Evolutionary conservation across 495 filamentous ascomycete species (phyloP).

Genomic region (Aspergillus cristatus): DNA sequence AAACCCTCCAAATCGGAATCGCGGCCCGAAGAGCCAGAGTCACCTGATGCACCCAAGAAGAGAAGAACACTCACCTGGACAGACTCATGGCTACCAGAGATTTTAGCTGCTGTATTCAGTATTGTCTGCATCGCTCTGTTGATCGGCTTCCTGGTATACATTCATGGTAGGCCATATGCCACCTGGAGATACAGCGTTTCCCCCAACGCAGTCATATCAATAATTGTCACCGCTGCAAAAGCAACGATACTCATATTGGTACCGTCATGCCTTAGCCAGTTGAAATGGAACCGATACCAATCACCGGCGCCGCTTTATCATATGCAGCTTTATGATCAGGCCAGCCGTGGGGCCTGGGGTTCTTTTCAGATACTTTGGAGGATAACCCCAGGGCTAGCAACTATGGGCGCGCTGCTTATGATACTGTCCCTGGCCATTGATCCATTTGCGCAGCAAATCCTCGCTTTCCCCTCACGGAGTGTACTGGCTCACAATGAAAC

Average conservation of each 20-base stretch:
- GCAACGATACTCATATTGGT: background rate
- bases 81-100: constrained; percentile 6
- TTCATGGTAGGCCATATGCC: constrained; percentile 2
- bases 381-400: constrained; percentile 1
- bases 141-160: constrained; percentile 2
- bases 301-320: background rate
- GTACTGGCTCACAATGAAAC: background rate
- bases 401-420: constrained; percentile 3
- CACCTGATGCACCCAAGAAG: too few relatives aligned
- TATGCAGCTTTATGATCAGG: constrained; percentile 4
- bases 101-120: background rate
- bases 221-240: background rate
- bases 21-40: too few relatives aligned
- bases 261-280: too few relatives aligned
- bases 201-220: background rate
- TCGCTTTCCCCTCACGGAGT: constrained; percentile 2
- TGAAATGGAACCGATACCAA: constrained; percentile 7
- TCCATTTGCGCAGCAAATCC: constrained; percentile 9
- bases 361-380: constrained; percentile 2
- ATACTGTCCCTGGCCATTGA: constrained; percentile 5
- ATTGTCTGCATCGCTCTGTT: constrained; percentile 2
- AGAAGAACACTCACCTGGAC: background rate
- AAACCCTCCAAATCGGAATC: too few relatives aligned
- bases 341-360: constrained; percentile 8
- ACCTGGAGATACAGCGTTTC: background rate